Evolutionary conservation across 257 asterid species (phyloP).

Genomic region (Nicotiana paniculata): DNA sequence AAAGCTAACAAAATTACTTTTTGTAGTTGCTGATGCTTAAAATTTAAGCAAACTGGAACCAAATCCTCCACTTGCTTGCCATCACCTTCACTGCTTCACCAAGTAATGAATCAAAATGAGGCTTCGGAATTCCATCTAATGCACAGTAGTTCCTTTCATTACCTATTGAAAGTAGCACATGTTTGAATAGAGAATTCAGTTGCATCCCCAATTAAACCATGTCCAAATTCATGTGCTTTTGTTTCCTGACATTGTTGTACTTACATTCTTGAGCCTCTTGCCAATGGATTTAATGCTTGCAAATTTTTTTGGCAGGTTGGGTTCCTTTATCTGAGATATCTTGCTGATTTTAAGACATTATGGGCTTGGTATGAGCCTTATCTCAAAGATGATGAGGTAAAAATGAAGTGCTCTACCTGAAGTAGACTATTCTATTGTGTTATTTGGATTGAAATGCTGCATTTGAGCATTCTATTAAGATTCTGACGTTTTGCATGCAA

Average conservation of each 20-base stretch:
- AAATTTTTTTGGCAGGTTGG: conserved; percentile 55
- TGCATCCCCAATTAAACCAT: not conserved
- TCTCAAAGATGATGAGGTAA: conserved; percentile 93
- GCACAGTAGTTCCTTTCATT: not conserved
- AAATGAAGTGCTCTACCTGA: conserved; percentile 21
- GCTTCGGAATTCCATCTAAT: conserved; percentile 1
- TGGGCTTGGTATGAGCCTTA: conserved; percentile 97
- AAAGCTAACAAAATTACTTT: not conserved
- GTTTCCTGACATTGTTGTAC: not conserved
- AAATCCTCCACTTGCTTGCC: not conserved
- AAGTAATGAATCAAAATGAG: not conserved
- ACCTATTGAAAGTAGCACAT: not conserved
- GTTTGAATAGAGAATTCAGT: not conserved
- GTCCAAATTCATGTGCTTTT: not conserved
- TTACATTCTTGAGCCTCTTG: conserved; percentile 10
- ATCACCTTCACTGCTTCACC: not conserved
- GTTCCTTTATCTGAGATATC: conserved; percentile 81
- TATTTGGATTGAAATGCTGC: not conserved
- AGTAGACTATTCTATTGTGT: not conserved
- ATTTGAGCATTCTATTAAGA: not conserved
- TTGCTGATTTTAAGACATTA: conserved; percentile 84
- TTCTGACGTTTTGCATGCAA: not conserved
- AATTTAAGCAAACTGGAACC: not conserved
- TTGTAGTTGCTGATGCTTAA: not conserved
- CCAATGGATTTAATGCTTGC: not conserved